Base-by-base conservation (phyloP, 1,284 basidiomycete species). In the Marasmius oreades region DNA sequence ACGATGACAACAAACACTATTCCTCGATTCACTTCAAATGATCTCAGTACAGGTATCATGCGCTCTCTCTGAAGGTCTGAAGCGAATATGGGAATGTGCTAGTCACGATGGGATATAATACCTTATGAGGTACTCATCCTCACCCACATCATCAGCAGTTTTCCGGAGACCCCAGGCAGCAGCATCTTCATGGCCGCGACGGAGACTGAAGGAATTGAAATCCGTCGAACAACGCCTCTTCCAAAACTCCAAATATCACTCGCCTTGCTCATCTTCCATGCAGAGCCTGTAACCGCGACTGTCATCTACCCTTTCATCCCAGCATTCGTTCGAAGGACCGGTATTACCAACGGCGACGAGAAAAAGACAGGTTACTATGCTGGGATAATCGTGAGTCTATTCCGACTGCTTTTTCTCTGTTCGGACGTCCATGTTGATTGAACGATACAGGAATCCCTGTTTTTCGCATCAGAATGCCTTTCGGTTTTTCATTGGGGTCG, bases 241-340 rank as follows among this genome's bases (percentile, higher is more conserved):
- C 78, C 77, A 11, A 72, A 68, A 54, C 53, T 73, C 28, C 77
- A 79, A 57, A 61, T 79, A 5, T 63, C 69, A 22, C 71, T 77
- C 33, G 62, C 76, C 11, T 66, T 70, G 42, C 60, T 75, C 39
- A 74, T 78, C 18, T 74, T 79, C 55, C 67, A 79, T 36, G 62
- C 77, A 3, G 81, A 82, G 62, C 78, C 80, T 18, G 67, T 82
- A 22, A 75, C 77, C 0, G 72, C 68, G 23, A 68, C 69, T 12
- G 77, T 82, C 36, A 81, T 84, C 58, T 81, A 79, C 53, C 82
- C 81, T 1, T 84, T 83, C 63, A 73, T 84, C 58, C 75, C 69
- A 57, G 71, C 80, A 59, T 72, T 80, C 44, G 71, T 81, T n/a
- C 65, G 69, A 22, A 73, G 75, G n/a, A 78, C 76, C 6, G 77